A percentile compares a stretch with the other conserved stretches of the same genome.
Evolutionary conservation across 2,329 filamentous ascomycete genomes (phyloP).

Genomic region (Alternaria gaisen): DNA sequence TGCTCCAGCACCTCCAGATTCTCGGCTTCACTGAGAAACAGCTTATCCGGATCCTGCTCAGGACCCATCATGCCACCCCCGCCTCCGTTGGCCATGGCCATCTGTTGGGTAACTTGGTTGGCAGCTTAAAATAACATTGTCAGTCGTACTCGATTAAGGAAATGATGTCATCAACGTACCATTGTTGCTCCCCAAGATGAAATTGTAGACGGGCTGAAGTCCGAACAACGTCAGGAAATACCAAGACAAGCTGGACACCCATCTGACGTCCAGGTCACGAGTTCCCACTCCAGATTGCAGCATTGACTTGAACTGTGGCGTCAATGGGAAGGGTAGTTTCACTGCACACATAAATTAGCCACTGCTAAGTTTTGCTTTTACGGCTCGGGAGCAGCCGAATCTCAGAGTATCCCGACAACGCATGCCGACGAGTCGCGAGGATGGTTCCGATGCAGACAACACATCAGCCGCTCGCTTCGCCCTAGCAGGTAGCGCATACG

Average conservation of each 20-base stretch:
- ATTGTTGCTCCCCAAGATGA: constrained; percentile 94
- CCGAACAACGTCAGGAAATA: constrained; percentile 98
- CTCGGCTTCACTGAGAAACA: constrained; percentile 91
- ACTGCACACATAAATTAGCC: constrained; percentile 61
- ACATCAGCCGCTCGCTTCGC: constrained; percentile 7
- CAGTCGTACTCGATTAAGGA: constrained; percentile 32
- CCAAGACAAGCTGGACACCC: constrained; percentile 99
- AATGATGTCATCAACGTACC: constrained; percentile 64
- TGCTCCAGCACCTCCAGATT: constrained; percentile 96
- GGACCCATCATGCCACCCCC: constrained; percentile 87
- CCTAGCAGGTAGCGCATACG: not conserved
- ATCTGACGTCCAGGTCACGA: constrained; percentile 93
- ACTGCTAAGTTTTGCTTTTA: constrained; percentile 3
- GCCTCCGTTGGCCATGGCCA: constrained; percentile 77
- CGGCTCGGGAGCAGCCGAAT: constrained; percentile 14
- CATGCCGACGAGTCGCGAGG: not conserved
- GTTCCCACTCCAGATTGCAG: constrained; percentile 96
- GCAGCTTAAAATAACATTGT: constrained; percentile 69
- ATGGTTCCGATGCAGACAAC: not conserved
- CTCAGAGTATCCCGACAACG: not conserved
- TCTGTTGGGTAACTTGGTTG: constrained; percentile 87
- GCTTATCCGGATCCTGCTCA: constrained; percentile 93
- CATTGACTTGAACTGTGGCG: constrained; percentile 99
- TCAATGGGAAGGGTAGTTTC: constrained; percentile 96
- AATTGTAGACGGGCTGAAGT: constrained; percentile 95